Evolutionary conservation across 2,329 filamentous ascomycete genomes (phyloP).

Genomic region (Penicillium sp.): DNA sequence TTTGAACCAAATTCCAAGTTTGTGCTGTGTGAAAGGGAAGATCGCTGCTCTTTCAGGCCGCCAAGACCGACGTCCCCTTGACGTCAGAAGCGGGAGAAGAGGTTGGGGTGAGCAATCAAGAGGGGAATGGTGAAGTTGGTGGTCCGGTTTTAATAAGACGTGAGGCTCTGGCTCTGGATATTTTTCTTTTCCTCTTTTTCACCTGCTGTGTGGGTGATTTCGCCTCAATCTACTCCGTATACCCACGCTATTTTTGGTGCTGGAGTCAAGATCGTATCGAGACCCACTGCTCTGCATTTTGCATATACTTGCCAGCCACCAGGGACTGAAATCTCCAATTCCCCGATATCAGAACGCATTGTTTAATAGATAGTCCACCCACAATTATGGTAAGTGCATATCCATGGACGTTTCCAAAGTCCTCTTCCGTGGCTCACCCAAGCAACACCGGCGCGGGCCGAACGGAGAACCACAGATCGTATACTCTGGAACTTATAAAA

Average conservation of each 20-base stretch:
- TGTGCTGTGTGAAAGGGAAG: slow-evolving; percentile 3
- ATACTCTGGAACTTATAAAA: background rate
- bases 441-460: background rate
- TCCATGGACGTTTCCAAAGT: background rate
- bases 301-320: slow-evolving; percentile 3
- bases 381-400: slow-evolving; percentile 7
- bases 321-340: background rate
- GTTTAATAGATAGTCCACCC: background rate
- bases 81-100: slow-evolving; percentile 21
- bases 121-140: background rate
- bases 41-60: slow-evolving; percentile 16
- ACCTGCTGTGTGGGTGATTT: background rate
- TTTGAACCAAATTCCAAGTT: slow-evolving; percentile 5
- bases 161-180: background rate
- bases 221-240: background rate
- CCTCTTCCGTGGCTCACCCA: background rate
- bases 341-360: background rate
- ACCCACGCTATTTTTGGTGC: background rate
- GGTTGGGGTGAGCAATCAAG: slow-evolving; percentile 9
- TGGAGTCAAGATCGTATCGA: background rate
- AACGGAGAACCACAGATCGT: slow-evolving; percentile 11
- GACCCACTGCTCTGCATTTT: slow-evolving; percentile 8
- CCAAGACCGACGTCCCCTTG: slow-evolving; percentile 16
- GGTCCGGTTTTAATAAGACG: background rate
- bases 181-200: background rate